A percentile compares a stretch with the other conserved stretches of the same genome.
These are phyloP conservation scores for Zasmidium angulare DNA, from an alignment of 2,329 filamentous ascomycete species.

Conservation along the genomic window DNA sequence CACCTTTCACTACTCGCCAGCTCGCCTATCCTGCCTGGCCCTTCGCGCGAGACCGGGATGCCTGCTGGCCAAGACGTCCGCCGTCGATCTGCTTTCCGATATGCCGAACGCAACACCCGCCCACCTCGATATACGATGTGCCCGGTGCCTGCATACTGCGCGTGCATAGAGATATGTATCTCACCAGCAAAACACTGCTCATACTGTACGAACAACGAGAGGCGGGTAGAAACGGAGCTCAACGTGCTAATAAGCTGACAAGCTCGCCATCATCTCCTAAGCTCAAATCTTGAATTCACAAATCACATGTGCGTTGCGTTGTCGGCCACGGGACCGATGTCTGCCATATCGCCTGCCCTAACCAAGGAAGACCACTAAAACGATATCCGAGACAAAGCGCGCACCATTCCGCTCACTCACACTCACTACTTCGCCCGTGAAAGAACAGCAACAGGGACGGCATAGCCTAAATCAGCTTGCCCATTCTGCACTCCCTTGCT, in stretches of 20 bases:
- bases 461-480: not conserved
- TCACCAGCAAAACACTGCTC: too few relatives aligned
- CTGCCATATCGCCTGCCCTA: not conserved
- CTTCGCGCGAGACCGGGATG: not conserved
- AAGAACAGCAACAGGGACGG: not conserved
- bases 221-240: too few relatives aligned
- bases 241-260: too few relatives aligned
- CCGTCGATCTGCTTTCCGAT: conserved; percentile 4
- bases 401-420: not conserved
- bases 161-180: not conserved
- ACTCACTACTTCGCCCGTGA: not conserved
- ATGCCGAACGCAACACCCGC: not conserved
- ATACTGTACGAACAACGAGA: too few relatives aligned
- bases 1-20: not conserved
- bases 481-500: not conserved
- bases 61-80: conserved; percentile 1
- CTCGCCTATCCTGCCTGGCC: not conserved
- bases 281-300: not conserved
- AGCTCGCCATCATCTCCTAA: not conserved
- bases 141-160: not conserved
- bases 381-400: not conserved
- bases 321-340: not conserved
- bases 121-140: not conserved
- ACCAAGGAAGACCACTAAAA: not conserved
- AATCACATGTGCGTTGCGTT: not conserved